Evolutionary conservation across 108 stramenopile species (phyloP).

Genomic region (Licmophora abbreviata): DNA sequence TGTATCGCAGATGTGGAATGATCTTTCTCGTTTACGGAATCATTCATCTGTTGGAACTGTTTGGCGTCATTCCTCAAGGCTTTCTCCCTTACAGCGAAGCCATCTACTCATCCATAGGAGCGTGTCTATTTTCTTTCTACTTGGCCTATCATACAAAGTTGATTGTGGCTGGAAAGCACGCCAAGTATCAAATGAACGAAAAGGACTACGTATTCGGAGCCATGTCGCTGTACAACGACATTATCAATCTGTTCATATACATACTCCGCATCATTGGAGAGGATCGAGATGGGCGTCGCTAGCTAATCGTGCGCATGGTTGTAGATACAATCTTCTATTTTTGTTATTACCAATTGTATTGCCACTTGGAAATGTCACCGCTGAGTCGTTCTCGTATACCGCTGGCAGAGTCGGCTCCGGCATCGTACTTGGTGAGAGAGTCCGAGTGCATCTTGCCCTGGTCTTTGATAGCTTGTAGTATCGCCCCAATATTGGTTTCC

Average conservation of each 20-base stretch:
- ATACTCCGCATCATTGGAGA: constrained; percentile 74
- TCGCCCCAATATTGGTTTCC: constrained; percentile 92
- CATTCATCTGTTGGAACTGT: constrained; percentile 55
- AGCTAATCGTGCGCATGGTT: background rate
- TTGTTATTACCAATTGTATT: constrained; percentile 31
- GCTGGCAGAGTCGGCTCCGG: constrained; percentile 23
- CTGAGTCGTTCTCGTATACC: constrained; percentile 36
- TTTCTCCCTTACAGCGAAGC: constrained; percentile 72
- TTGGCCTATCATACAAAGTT: constrained; percentile 73
- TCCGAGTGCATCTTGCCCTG: constrained; percentile 87
- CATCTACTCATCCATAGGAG: constrained; percentile 46
- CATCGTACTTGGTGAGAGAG: constrained; percentile 47
- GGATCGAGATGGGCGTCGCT: constrained; percentile 46
- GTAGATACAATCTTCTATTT: constrained; percentile 2
- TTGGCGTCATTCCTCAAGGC: constrained; percentile 49
- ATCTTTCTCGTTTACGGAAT: constrained; percentile 63
- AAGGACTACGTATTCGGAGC: constrained; percentile 91
- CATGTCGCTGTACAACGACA: constrained; percentile 85
- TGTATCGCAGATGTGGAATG: constrained; percentile 34
- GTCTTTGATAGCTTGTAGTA: constrained; percentile 90
- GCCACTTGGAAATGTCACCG: constrained; percentile 18
- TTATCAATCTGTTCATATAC: constrained; percentile 90
- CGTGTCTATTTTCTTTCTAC: constrained; percentile 58
- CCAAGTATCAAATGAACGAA: constrained; percentile 80
- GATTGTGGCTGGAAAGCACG: constrained; percentile 77